Conservation (phyloP, 2,329 filamentous ascomycete genomes). For the Phialocephala sp. region DNA sequence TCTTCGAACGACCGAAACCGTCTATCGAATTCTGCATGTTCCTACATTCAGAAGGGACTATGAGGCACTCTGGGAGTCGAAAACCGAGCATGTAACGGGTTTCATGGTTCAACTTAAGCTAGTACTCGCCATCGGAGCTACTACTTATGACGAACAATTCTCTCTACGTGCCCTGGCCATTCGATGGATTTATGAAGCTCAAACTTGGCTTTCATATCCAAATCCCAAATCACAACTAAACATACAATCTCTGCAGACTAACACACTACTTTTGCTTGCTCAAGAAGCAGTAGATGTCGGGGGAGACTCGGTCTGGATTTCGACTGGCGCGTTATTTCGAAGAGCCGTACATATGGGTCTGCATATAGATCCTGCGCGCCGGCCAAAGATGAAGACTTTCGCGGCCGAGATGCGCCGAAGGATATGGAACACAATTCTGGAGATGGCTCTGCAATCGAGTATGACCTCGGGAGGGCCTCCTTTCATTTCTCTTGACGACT, state of each 20-base stretch:
- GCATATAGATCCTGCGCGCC: constrained; percentile 52
- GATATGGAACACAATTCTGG: constrained; percentile 59
- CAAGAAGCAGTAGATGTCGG: constrained; percentile 48
- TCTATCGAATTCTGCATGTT: constrained; percentile 57
- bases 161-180: constrained; percentile 55
- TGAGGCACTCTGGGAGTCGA: constrained; percentile 54
- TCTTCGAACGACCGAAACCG: constrained; percentile 52
- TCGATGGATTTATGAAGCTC: constrained; percentile 63
- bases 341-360: constrained; percentile 57
- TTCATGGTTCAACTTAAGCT: constrained; percentile 65
- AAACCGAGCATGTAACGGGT: constrained; percentile 41
- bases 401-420: constrained; percentile 55
- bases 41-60: constrained; percentile 56
- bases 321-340: constrained; percentile 51
- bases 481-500: constrained; percentile 51
- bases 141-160: constrained; percentile 55
- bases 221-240: constrained; percentile 57
- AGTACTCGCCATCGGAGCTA: constrained; percentile 61
- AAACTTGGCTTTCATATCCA: constrained; percentile 59
- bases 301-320: constrained; percentile 55
- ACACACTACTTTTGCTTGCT: constrained; percentile 52
- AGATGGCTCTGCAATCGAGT: constrained; percentile 53
- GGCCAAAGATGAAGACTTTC: constrained; percentile 45
- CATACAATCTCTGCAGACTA: constrained; percentile 56
- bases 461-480: constrained; percentile 53